Evolutionary conservation across 2,329 filamentous ascomycete genomes (phyloP), one percentile per base, ranked within the genome.

Genomic region (Thielaviopsis euricoi): DNA sequence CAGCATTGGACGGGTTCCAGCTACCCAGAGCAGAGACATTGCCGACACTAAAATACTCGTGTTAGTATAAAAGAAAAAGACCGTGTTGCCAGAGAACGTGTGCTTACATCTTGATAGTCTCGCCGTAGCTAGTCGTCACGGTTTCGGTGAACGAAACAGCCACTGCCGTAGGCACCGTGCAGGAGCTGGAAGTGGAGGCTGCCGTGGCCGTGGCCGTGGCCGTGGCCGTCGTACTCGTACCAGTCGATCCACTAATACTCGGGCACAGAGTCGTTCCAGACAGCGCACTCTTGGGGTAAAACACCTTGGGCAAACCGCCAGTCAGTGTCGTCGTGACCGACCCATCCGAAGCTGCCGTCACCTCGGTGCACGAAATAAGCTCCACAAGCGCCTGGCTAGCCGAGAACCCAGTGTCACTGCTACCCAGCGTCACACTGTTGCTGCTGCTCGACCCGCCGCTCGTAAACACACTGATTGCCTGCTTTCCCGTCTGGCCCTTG

Each of bases 31-130:
- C 68, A 70, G 77, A 78, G 26, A 68, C 68, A 10, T 60, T 62
- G 2, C 66, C 66, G 50, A 52, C 4, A 63, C 64, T 60, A 23
- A 9, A 25, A 29, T n/a, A 40, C n/a, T 7, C 9, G 7, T 7
- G 53, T 52, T 53, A 56, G 22, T 19, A 52, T 48, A n/a, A 48
- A n/a, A 4, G 21, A 19, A 48, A 58, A 2, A 17, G 5, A 9
- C 15, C 22, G n/a, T 9, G 13, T 43, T 25, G 23, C 17, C 7
- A 37, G 5, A 22, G 7, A 37, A n/a, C 7, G 0, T 4, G 40
- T 21, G 37, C 77, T 76, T 2, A 80, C 21, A 70, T 69, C 73
- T 69, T 78, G 73, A 73, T 75, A 66, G 64, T 79, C 67, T 69
- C 74, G 65, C 69, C 77, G 67, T 65, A 77, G 66, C 53, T 70